Conservation (phyloP, 805 yeast species). For the Barnettozyma botsteinii region DNA sequence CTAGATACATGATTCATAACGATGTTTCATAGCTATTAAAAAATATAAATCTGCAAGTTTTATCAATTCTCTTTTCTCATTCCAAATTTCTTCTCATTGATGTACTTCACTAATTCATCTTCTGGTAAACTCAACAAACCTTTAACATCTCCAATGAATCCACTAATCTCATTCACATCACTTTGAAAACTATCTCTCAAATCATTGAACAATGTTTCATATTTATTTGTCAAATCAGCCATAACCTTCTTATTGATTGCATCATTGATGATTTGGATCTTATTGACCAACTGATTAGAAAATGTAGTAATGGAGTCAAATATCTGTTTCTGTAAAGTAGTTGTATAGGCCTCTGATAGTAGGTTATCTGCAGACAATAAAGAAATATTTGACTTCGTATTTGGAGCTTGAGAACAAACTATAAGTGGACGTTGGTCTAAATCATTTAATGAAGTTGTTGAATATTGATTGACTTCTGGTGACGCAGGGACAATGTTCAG, state of each 20-base stretch:
- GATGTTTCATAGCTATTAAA: not conserved
- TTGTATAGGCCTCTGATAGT: slow-evolving; percentile 28
- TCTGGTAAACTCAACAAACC: slow-evolving; percentile 32
- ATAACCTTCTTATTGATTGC: slow-evolving; percentile 32
- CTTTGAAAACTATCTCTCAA: slow-evolving; percentile 29
- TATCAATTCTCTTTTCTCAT: not conserved
- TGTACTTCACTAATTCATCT: slow-evolving; percentile 26
- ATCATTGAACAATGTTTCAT: slow-evolving; percentile 28
- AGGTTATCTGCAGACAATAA: slow-evolving; percentile 7
- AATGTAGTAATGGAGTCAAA: slow-evolving; percentile 29
- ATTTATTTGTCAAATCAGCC: slow-evolving; percentile 30
- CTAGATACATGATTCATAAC: not conserved
- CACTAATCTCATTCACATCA: slow-evolving; percentile 34
- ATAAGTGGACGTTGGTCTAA: no score
- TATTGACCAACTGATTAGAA: slow-evolving; percentile 30
- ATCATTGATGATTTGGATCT: slow-evolving; percentile 31
- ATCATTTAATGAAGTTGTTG: no score
- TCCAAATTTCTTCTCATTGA: slow-evolving; percentile 23
- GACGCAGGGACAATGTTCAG: no score
- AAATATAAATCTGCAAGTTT: no score
- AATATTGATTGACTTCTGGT: no score
- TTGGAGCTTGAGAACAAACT: not conserved
- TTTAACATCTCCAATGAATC: slow-evolving; percentile 30
- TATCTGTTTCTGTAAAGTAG: slow-evolving; percentile 32
- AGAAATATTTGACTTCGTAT: not conserved